Evolutionary conservation across 805 yeast genomes (phyloP).

Genomic region (Peterozyma toletana): DNA sequence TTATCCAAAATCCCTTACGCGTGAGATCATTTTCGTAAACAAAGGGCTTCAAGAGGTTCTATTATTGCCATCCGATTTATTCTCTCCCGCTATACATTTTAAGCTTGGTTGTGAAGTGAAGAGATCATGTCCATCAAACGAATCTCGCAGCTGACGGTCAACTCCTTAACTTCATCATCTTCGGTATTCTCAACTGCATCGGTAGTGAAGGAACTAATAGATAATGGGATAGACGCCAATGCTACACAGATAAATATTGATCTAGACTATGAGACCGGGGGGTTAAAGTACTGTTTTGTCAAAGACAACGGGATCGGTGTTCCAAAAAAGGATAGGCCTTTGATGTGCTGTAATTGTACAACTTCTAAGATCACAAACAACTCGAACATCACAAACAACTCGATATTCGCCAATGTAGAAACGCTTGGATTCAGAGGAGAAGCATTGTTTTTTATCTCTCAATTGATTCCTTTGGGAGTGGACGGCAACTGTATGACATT

Average conservation of each 20-base stretch:
- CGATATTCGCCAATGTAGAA: constrained; percentile 6
- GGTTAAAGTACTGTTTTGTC: constrained; percentile 21
- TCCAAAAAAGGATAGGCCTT: constrained; percentile 15
- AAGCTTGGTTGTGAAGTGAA: too few species aligned
- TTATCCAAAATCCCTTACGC: too few species aligned
- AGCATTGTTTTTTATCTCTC: constrained; percentile 33
- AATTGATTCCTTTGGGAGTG: constrained; percentile 11
- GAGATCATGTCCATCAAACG: constrained; percentile 12
- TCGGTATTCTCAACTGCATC: constrained; percentile 26
- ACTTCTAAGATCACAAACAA: constrained; percentile 32
- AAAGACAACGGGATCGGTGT: constrained; percentile 37
- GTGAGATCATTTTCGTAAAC: too few species aligned
- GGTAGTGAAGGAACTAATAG: constrained; percentile 33
- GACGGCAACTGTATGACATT: constrained; percentile 21
- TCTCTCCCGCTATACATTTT: too few species aligned
- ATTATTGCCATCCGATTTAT: too few species aligned
- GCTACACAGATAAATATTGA: constrained; percentile 25
- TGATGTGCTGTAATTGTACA: constrained; percentile 28
- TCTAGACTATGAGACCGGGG: constrained; percentile 29
- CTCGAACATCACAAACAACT: constrained; percentile 19
- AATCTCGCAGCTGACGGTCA: constrained; percentile 14
- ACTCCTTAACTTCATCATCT: constrained; percentile 18
- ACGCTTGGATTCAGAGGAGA: constrained; percentile 46
- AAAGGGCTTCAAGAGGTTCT: too few species aligned
- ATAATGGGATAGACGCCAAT: constrained; percentile 32